These are phyloP conservation scores for Parascedosporium putredinis DNA, from an alignment of 2,329 filamentous ascomycete species.

Conservation along the genomic window DNA sequence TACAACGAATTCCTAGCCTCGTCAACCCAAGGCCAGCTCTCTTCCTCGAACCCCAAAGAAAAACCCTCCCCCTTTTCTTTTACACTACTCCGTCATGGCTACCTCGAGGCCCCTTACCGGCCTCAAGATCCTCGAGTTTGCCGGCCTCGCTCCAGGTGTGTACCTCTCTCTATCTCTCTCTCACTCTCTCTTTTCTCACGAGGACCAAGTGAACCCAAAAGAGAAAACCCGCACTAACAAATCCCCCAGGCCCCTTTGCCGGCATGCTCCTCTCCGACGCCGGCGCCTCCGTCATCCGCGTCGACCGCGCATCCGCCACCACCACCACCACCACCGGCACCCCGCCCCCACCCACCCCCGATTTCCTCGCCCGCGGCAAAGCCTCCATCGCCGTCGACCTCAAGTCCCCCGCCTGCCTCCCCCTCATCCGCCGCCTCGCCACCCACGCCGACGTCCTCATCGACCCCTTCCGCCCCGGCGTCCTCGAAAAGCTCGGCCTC, in stretches of 20 bases:
- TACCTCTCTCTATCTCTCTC: background rate
- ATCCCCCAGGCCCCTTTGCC: conserved; percentile 72
- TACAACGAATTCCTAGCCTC: too few relatives aligned
- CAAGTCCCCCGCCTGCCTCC: conserved; percentile 53
- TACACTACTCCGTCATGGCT: background rate
- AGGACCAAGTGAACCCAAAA: too few relatives aligned
- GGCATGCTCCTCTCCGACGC: conserved; percentile 84
- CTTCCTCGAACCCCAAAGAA: too few relatives aligned
- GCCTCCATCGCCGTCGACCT: conserved; percentile 70
- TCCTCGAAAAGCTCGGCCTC: conserved; percentile 75
- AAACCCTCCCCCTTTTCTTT: background rate
- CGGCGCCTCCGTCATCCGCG: conserved; percentile 75
- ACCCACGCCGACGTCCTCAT: conserved; percentile 66
- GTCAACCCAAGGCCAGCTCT: too few relatives aligned
- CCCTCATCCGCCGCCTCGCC: conserved; percentile 57
- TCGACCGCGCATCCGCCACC: conserved; percentile 56
- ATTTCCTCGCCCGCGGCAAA: conserved; percentile 74
- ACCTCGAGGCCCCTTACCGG: conserved; percentile 21
- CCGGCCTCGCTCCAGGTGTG: conserved; percentile 52
- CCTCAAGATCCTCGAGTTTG: conserved; percentile 49
- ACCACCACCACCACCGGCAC: conserved; percentile 29
- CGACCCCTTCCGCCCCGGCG: conserved; percentile 86
- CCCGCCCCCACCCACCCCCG: conserved; percentile 34
- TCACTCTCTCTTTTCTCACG: background rate
- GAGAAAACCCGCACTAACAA: too few relatives aligned